Base-by-base conservation (phyloP, 2,329 filamentous ascomycete species). In the Cladophialophora immunda region DNA sequence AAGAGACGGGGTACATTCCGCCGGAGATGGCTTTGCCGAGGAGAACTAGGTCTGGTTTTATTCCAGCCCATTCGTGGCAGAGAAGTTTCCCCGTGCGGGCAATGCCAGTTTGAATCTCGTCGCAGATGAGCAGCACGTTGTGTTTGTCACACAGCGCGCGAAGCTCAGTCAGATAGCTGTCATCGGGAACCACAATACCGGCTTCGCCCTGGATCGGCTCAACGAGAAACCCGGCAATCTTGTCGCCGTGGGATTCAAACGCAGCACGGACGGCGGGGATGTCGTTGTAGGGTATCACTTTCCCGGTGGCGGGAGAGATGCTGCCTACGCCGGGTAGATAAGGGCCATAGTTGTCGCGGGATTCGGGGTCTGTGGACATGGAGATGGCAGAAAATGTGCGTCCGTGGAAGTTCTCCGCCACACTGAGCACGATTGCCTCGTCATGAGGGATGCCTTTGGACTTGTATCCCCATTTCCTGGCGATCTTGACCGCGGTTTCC, bases 61-160 rank as follows among this genome's bases (percentile, higher is more conserved):
- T 93, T 73, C 90, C 92, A 64, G 92, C 90, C 94, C 95, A 98
- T 81, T 99, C 89, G 76, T 92, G 91, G 85, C 93, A 97, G 62
- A 99, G 89, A 83, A 99, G 91, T 76, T 91, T 92, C 61, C 95
- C 95, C 19, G 95, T 99, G 70, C 95, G 90, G 62, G 93, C 95
- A 77, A 99, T 97, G 72, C 94, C 94, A 4, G 95, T 99, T 82
- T 99, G 95, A 75, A 99, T 97, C 85, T 99, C 95, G 78, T 99
- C 95, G 79, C 92, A 97, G 79, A 99, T 98, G 77, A 99, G 83
- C 56, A 99, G 88, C 45, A 97, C 93, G 71, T 97, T 97, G 85
- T 98, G 89, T 85, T 97, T 92, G 81, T 92, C 93, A 84, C 95
- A 99, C 27, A 98, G 89, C 27, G 87, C 91, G 64, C 93, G 87